Conservation (phyloP, 2,329 filamentous ascomycete genomes). For the Cladophialophora carrionii region DNA sequence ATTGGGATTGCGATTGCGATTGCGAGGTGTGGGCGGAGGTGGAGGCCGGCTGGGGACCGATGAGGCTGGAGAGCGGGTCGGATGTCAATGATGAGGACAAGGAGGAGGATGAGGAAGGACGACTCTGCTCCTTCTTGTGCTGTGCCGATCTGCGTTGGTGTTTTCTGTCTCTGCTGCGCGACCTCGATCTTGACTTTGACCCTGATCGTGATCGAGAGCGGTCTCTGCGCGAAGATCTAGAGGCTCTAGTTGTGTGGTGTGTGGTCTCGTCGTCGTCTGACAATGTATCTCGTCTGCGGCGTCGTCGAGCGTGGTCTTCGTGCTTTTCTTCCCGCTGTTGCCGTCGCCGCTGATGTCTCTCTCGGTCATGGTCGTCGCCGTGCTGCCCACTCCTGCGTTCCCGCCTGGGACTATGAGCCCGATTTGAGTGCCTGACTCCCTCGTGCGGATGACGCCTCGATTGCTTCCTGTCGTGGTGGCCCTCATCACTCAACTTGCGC, state of each 20-base stretch:
- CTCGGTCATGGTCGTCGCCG: background rate
- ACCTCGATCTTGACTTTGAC: constrained; percentile 20
- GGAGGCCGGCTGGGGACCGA: constrained; percentile 64
- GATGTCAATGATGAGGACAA: constrained; percentile 51
- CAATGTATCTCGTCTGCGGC: background rate
- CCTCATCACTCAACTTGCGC: constrained; percentile 41
- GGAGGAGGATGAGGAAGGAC: constrained; percentile 23
- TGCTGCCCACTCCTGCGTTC: constrained; percentile 28
- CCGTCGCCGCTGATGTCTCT: background rate
- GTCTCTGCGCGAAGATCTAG: constrained; percentile 27
- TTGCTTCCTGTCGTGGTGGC: constrained; percentile 36
- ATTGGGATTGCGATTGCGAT: background rate
- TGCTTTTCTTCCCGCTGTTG: background rate
- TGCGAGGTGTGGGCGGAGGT: constrained; percentile 52
- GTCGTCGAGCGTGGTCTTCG: background rate
- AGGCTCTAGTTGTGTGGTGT: constrained; percentile 28
- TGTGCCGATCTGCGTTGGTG: constrained; percentile 23
- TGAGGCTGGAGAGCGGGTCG: constrained; percentile 73
- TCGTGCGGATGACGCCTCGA: constrained; percentile 6
- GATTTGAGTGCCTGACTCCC: background rate
- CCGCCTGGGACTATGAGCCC: constrained; percentile 20
- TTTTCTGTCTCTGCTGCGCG: constrained; percentile 29
- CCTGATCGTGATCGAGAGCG: constrained; percentile 25
- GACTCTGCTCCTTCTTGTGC: background rate
- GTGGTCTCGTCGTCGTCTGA: background rate